Percentiles rank a stretch among this genome's conserved stretches.
Evolutionary conservation across 345 rosid species (phyloP).

Genomic region (Eucalyptus pauciflora): DNA sequence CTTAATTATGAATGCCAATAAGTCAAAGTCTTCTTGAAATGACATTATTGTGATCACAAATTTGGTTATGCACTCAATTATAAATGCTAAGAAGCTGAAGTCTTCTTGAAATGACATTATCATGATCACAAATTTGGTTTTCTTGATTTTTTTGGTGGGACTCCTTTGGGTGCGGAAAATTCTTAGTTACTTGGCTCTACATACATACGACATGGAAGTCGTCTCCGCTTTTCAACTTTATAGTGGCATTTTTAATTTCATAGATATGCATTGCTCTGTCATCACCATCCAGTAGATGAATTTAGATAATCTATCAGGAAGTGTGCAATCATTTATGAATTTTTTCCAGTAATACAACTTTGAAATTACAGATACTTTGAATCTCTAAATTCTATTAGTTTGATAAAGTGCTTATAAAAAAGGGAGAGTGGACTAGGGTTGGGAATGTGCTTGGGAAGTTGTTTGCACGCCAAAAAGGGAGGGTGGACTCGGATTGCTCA

Average conservation of each 20-base stretch:
- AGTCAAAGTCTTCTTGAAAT: neutral
- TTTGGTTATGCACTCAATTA: neutral
- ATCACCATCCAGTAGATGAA: too few relatives aligned
- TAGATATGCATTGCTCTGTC: neutral
- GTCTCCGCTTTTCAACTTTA: too few relatives aligned
- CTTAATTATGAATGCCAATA: neutral
- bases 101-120: neutral
- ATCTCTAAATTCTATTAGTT: neutral
- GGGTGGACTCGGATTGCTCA: too few relatives aligned
- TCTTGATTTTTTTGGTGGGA: neutral
- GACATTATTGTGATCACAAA: neutral
- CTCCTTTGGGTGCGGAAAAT: too few relatives aligned
- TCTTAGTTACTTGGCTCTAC: neutral
- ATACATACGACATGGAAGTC: neutral
- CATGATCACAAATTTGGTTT: neutral
- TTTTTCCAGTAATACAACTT: too few relatives aligned
- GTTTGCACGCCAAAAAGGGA: too few relatives aligned
- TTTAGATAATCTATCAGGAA: too few relatives aligned
- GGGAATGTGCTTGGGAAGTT: too few relatives aligned
- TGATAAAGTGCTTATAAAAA: too few relatives aligned
- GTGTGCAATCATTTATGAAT: neutral
- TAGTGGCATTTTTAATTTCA: too few relatives aligned
- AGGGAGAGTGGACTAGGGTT: too few relatives aligned
- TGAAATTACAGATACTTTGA: too few relatives aligned
- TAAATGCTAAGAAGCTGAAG: neutral